Evolutionary conservation across 148 eudicot genomes (phyloP), one percentile per base, ranked within the genome.

Genomic region (Chenopodium formosanum): DNA sequence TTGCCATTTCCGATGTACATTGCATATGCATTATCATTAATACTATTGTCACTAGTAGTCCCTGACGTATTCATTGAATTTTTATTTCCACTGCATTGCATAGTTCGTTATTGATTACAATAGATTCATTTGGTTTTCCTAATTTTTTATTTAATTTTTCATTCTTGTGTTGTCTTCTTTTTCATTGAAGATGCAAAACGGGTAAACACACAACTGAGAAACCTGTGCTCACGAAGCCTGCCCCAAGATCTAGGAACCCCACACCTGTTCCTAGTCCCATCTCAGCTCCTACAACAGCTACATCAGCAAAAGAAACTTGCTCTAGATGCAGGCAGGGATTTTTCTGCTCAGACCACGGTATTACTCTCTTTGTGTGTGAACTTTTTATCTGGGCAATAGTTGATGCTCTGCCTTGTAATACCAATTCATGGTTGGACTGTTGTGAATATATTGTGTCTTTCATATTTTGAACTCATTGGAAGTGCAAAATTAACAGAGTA

Each of bases 341-440:
- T 90, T 95, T 92, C 89, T 95, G 99, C 89, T 90, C 97, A 31
- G 94, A 91, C 79, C 97, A 95, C 80, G 98, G 98, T 95, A 92
- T 53, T 46, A 31, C 22, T 84, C 71, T 74, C 60, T 69, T 72
- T 70, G 16, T 74, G 29, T 46, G 44, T 53, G 44, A 40, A 29
- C 44, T 23, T 44, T 79, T 67, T 69, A 2, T 48, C 23, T 2
- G 13, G 19, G 25, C 27, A 46, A 44, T 40, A 40, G 19, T 60
- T 13, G n/a, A 60, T 70, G 58, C 44, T 40, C 44, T 40, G 44
- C 44, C 44, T 23, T 1, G 19, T 82, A 17, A 46, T 82, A 7
- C 60, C 64, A 34, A 62, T 62, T 62, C 7, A 60, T 17, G 10
- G 4, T 1, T 34, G 34, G 72, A 66, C 63, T 20, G 22, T n/a